A percentile compares a stretch with the other conserved stretches of the same genome.
phyloP scores from a whole-genome alignment of 2,329 filamentous ascomycete species.

The Exophiala bonariae region DNA sequence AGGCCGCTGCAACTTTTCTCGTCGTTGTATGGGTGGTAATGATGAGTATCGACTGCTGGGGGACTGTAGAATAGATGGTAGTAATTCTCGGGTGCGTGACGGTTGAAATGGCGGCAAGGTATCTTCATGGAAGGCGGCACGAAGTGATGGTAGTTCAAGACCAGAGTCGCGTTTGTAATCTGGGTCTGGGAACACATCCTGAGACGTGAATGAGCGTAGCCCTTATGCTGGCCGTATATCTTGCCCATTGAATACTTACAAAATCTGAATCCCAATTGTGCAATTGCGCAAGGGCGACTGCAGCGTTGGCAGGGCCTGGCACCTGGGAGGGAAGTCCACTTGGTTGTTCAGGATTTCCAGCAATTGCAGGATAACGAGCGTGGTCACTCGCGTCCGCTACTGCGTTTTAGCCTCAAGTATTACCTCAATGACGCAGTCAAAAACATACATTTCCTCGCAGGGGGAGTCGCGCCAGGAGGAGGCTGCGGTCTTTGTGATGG shows the following conservation, averaged over 20 bases:
- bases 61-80: slow-evolving; percentile 75
- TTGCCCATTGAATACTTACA: slow-evolving; percentile 51
- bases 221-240: slow-evolving; percentile 8
- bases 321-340: slow-evolving; percentile 68
- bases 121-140: slow-evolving; percentile 69
- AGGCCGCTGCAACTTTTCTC: slow-evolving; percentile 68
- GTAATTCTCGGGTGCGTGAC: slow-evolving; percentile 67
- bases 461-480: slow-evolving; percentile 30
- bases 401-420: slow-evolving; percentile 28
- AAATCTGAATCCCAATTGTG: slow-evolving; percentile 78
- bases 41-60: slow-evolving; percentile 87
- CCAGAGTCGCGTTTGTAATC: slow-evolving; percentile 63
- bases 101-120: slow-evolving; percentile 65
- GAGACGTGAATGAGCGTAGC: slow-evolving; percentile 27
- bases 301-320: slow-evolving; percentile 72
- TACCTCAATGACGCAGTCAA: slow-evolving; percentile 26
- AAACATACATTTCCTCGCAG: slow-evolving; percentile 28
- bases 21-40: slow-evolving; percentile 76
- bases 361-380: slow-evolving; percentile 67
- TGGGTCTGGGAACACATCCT: slow-evolving; percentile 73
- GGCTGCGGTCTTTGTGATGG: slow-evolving; percentile 69
- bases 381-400: slow-evolving; percentile 61
- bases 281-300: slow-evolving; percentile 82
- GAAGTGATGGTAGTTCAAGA: slow-evolving; percentile 72
- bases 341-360: slow-evolving; percentile 67